Evolutionary conservation across 495 filamentous ascomycete genomes (phyloP).

Genomic region (Baudoinia panamericana): DNA sequence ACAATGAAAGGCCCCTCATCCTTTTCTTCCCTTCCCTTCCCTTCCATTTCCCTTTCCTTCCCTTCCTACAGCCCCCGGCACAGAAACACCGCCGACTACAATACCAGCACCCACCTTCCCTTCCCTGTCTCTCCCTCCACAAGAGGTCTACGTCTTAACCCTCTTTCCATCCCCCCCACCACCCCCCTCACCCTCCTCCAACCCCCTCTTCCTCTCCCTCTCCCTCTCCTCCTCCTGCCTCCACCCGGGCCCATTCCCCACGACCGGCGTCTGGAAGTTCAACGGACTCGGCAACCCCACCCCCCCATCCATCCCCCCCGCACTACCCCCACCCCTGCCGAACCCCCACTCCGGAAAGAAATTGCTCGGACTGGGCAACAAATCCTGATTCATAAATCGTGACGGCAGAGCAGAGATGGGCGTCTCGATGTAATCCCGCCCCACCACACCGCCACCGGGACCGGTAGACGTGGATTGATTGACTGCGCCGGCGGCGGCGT

Average conservation of each 20-base stretch:
- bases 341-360: slow-evolving; percentile 91
- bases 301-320: slow-evolving; percentile 52
- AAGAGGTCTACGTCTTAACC: slow-evolving; percentile 28
- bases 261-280: slow-evolving; percentile 80
- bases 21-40: no score
- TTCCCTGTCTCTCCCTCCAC: slow-evolving; percentile 2
- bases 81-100: no score
- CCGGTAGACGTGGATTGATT: no score
- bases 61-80: no score
- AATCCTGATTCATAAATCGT: slow-evolving; percentile 70
- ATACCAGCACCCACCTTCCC: neutral
- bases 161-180: slow-evolving; percentile 27
- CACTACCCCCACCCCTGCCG: slow-evolving; percentile 30
- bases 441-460: no score
- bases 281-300: slow-evolving; percentile 81
- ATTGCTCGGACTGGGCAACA: slow-evolving; percentile 73
- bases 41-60: no score
- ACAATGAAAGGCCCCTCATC: no score
- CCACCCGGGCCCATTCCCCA: slow-evolving; percentile 38
- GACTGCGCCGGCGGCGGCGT: no score
- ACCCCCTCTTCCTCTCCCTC: slow-evolving; percentile 31
- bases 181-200: slow-evolving; percentile 27
- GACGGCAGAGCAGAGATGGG: slow-evolving; percentile 95
- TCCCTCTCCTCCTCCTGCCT: slow-evolving; percentile 30
- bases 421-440: slow-evolving; percentile 84